Base-by-base conservation (phyloP, 495 filamentous ascomycete species). In the Hypoxylon lenormandii region DNA sequence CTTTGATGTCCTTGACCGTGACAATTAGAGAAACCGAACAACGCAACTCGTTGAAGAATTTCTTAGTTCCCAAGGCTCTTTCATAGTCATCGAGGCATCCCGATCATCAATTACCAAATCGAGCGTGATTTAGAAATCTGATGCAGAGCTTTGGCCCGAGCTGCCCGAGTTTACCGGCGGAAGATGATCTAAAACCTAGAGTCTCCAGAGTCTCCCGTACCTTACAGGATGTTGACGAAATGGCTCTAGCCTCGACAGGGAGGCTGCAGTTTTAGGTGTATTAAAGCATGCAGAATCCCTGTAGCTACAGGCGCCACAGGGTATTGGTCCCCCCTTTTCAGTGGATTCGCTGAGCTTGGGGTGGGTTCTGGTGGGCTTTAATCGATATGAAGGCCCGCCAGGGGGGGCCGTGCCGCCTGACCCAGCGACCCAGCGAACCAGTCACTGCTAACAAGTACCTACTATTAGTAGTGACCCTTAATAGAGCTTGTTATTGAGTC, bases 211-310 rank as follows among this genome's bases (percentile, higher is more conserved):
- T 23, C 42, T 64, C 40, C 58, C 30, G 66, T 70, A 72, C 69
- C 69, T 66, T 58, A 61, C 64, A 68, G 54, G n/a, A 28, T 57
- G 37, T 59, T 43, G 60, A 60, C 60, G 66, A 65, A 70, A 70
- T 55, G 49, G 62, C 43, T 70, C 53, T 61, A 60, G 58, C 30
- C 12, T 54, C 36, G 50, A 75, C 21, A 50, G 16, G 64, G 52
- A 46, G 53, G 16, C 46, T 60, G 57, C 67, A 47, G 57, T 48
- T 66, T 63, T 66, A 59, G 62, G 57, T 63, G 62, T 59, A 38
- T 61, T 58, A 49, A 45, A 21, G 26, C 57, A 71, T 71, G 68
- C 52, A 63, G 5, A 0, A 71, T 59, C 62, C 68, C 36, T 70
- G 60, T 61, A 64, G 37, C 13, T 52, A 60, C 67, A 65, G 55